These are phyloP conservation scores for Coemansia sp. DNA, from an alignment of 192 early-diverging fungal species.

Conservation along the genomic window DNA sequence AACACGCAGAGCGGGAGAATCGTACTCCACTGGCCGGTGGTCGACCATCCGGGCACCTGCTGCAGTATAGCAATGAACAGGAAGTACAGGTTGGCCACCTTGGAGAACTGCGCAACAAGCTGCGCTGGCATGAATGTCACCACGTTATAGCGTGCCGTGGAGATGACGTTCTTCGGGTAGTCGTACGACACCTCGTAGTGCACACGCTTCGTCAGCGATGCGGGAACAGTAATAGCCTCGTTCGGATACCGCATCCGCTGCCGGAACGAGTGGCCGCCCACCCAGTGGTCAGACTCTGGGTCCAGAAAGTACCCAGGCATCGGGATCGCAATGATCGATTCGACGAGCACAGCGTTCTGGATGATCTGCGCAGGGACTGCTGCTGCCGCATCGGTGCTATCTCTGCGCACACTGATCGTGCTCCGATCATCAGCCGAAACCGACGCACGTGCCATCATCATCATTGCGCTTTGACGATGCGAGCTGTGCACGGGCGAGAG, in stretches of 20 bases:
- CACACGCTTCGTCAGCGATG: slow-evolving; percentile 57
- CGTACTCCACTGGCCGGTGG: slow-evolving; percentile 79
- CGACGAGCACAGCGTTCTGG: slow-evolving; percentile 1
- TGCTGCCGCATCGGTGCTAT: neutral
- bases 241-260: slow-evolving; percentile 50
- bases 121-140: slow-evolving; percentile 92
- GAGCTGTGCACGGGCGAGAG: slow-evolving; percentile 9
- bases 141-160: slow-evolving; percentile 85
- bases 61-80: slow-evolving; percentile 84
- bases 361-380: neutral
- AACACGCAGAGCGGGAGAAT: slow-evolving; percentile 73
- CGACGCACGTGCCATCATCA: neutral
- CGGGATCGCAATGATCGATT: slow-evolving; percentile 48
- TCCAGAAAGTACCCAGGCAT: slow-evolving; percentile 53
- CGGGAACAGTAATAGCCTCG: slow-evolving; percentile 45
- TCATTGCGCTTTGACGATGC: neutral
- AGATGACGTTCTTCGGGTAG: slow-evolving; percentile 54
- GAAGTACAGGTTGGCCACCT: slow-evolving; percentile 95
- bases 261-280: slow-evolving; percentile 50
- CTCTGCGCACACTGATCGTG: neutral
- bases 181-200: slow-evolving; percentile 58
- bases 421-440: neutral
- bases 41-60: slow-evolving; percentile 70
- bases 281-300: slow-evolving; percentile 48
- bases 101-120: slow-evolving; percentile 93